Evolutionary conservation across 345 rosid species (phyloP).

Genomic region (Linum trigynum): DNA sequence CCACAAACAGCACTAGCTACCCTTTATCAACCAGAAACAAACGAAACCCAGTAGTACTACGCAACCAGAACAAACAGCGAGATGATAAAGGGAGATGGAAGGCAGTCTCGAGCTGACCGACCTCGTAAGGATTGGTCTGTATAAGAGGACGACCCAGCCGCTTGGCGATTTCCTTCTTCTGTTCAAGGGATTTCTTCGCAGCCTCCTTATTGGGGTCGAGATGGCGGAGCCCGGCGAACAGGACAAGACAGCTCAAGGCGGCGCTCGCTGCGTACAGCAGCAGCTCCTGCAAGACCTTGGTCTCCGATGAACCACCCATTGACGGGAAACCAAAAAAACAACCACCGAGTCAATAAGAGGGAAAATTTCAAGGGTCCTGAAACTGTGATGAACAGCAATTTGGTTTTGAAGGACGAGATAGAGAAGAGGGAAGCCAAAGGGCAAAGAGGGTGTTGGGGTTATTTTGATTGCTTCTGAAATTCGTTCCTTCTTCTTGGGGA

Average conservation of each 20-base stretch:
- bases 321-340: not conserved
- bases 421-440: too few species aligned
- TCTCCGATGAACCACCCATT: slow-evolving; percentile 61
- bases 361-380: too few species aligned
- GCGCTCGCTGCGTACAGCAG: slow-evolving; percentile 94
- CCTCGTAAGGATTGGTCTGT: slow-evolving; percentile 90
- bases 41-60: too few species aligned
- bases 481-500: too few species aligned
- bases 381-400: too few species aligned
- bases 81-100: not conserved
- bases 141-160: slow-evolving; percentile 87
- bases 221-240: slow-evolving; percentile 74
- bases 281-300: slow-evolving; percentile 69
- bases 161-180: slow-evolving; percentile 84
- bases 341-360: too few species aligned
- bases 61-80: not conserved
- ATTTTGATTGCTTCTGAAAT: too few species aligned
- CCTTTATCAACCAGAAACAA: too few species aligned
- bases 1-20: too few species aligned
- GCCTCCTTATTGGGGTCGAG: slow-evolving; percentile 93
- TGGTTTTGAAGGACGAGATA: too few species aligned
- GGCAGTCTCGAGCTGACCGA: not conserved
- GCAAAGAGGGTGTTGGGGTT: too few species aligned
- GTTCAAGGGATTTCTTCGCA: slow-evolving; percentile 80
- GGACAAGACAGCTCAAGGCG: slow-evolving; percentile 75